phyloP scores from a whole-genome alignment of 257 asterid genomes.

The Agastache rugosa region DNA sequence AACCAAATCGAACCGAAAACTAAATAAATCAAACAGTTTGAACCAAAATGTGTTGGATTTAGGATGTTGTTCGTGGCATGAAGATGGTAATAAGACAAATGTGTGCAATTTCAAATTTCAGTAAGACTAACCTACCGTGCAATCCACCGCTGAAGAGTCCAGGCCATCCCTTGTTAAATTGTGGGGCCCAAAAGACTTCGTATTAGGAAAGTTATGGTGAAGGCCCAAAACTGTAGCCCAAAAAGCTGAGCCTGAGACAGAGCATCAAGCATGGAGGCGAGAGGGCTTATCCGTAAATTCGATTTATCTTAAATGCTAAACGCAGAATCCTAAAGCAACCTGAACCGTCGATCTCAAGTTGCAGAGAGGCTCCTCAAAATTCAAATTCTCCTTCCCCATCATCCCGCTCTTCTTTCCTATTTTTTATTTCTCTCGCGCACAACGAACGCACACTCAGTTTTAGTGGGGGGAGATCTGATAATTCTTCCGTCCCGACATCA shows the following conservation, averaged over 20 bases:
- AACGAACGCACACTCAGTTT: neutral
- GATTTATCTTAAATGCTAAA: neutral
- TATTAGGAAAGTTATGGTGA: neutral
- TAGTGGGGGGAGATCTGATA: constrained; percentile 16
- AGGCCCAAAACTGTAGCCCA: neutral
- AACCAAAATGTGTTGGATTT: too few species aligned
- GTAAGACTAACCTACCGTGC: too few species aligned
- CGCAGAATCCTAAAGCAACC: neutral
- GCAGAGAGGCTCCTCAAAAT: constrained; percentile 44
- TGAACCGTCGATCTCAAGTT: constrained; percentile 34
- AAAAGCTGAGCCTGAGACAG: neutral
- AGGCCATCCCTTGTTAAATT: too few species aligned
- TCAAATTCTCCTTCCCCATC: constrained; percentile 25
- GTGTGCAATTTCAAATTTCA: too few species aligned
- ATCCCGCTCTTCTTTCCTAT: constrained; percentile 38
- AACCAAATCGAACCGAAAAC: too few species aligned
- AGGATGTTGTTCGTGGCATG: too few species aligned
- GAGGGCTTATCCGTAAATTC: constrained; percentile 27
- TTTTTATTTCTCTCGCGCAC: constrained; percentile 37
- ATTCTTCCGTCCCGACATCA: neutral
- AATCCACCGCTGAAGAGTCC: too few species aligned
- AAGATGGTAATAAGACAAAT: too few species aligned
- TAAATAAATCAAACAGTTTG: too few species aligned
- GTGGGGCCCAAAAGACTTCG: neutral
- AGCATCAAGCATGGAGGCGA: neutral